Conservation (phyloP, 768 basidiomycete genomes). For the Ramaria sp. region DNA sequence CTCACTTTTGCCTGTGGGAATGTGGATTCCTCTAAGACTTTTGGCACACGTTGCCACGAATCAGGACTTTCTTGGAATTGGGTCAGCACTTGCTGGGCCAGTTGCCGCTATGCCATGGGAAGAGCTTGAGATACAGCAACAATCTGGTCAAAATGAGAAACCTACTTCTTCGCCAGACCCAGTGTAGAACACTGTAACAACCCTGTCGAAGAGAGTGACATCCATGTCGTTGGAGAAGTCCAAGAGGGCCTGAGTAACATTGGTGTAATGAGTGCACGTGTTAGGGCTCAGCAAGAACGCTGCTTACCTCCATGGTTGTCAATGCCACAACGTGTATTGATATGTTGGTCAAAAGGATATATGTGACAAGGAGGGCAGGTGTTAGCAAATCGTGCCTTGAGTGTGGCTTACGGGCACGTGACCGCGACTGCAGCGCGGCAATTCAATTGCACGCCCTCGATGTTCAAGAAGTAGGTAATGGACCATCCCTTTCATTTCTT, state of each 20-base stretch:
- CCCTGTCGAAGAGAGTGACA: constrained; percentile 84
- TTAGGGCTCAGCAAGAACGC: neutral
- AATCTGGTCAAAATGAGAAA: constrained; percentile 7
- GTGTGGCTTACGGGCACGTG: neutral
- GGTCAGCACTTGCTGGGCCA: constrained; percentile 87
- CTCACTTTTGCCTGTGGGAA: constrained; percentile 83
- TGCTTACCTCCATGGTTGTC: constrained; percentile 1
- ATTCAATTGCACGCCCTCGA: constrained; percentile 21
- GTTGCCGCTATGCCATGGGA: constrained; percentile 61
- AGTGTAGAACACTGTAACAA: constrained; percentile 86
- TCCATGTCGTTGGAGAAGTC: constrained; percentile 91
- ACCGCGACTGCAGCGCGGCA: neutral
- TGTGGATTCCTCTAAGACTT: constrained; percentile 74
- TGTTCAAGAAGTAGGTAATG: constrained; percentile 65
- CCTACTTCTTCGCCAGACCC: constrained; percentile 74
- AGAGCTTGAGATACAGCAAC: constrained; percentile 6
- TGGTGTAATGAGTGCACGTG: neutral
- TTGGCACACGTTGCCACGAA: constrained; percentile 94
- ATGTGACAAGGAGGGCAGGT: neutral
- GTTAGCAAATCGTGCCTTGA: neutral
- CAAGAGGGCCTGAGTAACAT: constrained; percentile 55
- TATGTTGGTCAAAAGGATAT: neutral
- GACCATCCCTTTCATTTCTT: constrained; percentile 4
- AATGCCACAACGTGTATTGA: neutral
- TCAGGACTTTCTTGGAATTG: constrained; percentile 96